These are phyloP conservation scores for Meyerozyma smithsonii DNA, from an alignment of 1,139 yeast genomes.

Conservation along the genomic window DNA sequence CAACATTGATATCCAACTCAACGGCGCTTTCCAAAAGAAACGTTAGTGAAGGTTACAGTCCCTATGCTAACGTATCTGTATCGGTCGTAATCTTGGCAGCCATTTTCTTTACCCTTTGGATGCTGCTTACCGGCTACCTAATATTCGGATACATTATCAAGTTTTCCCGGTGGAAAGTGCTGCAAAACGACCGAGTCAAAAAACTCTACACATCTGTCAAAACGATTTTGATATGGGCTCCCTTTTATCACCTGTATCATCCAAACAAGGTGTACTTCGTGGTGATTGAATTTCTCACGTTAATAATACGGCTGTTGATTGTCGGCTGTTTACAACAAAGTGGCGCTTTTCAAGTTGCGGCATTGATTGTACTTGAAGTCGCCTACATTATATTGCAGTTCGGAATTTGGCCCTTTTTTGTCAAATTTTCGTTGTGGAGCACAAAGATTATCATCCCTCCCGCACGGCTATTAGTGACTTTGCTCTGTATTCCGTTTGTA, in stretches of 20 bases:
- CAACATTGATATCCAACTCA: background rate
- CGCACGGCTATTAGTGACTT: conserved; percentile 33
- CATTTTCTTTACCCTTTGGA: conserved; percentile 32
- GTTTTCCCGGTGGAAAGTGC: conserved; percentile 14
- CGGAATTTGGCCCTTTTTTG: conserved; percentile 36
- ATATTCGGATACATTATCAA: conserved; percentile 25
- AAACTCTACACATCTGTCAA: conserved; percentile 45
- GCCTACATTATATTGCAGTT: conserved; percentile 27
- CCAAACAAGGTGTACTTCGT: conserved; percentile 40
- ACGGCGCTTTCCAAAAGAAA: background rate
- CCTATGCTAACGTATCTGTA: background rate
- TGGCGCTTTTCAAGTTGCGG: conserved; percentile 42
- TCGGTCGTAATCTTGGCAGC: conserved; percentile 23
- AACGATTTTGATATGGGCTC: conserved; percentile 44
- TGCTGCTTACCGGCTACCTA: conserved; percentile 26
- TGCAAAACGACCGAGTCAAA: conserved; percentile 20
- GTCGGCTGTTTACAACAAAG: conserved; percentile 40
- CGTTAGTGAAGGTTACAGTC: background rate
- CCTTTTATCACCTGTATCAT: conserved; percentile 38
- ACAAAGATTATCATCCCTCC: conserved; percentile 33
- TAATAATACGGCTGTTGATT: conserved; percentile 32
- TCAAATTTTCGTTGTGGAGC: conserved; percentile 34
- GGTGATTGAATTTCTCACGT: conserved; percentile 26
- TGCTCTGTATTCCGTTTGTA: conserved; percentile 41
- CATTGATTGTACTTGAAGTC: conserved; percentile 35